These are phyloP conservation scores for Wakefieldia striispora DNA, from an alignment of 768 basidiomycete species.

Conservation along the genomic window DNA sequence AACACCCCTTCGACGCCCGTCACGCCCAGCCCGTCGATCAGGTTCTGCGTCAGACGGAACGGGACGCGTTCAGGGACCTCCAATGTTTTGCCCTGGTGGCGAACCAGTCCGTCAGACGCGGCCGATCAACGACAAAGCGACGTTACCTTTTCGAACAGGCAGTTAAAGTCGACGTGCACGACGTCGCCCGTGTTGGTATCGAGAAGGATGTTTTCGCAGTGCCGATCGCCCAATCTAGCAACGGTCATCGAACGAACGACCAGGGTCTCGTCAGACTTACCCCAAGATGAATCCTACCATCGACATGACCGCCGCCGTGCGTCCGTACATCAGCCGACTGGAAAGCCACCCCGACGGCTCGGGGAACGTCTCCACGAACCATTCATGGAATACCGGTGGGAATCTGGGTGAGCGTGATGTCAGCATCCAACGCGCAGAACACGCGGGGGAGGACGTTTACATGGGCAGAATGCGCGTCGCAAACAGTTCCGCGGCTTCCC, in stretches of 20 bases:
- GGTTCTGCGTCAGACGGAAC: conserved; percentile 90
- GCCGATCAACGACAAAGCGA: too few relatives aligned
- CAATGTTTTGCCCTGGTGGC: conserved; percentile 65
- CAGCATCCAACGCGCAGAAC: not conserved
- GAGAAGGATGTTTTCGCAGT: conserved; percentile 94
- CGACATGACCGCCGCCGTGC: conserved; percentile 95
- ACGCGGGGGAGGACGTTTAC: conserved; percentile 38
- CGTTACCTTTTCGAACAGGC: conserved; percentile 88
- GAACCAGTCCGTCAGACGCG: too few relatives aligned
- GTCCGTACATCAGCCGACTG: conserved; percentile 79
- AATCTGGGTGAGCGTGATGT: conserved; percentile 42
- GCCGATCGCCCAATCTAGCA: conserved; percentile 90
- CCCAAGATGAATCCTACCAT: conserved; percentile 98
- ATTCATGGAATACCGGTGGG: conserved; percentile 90
- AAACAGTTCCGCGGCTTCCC: conserved; percentile 53
- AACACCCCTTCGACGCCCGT: conserved; percentile 94
- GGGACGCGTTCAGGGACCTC: conserved; percentile 91
- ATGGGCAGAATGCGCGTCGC: conserved; percentile 49
- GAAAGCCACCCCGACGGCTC: conserved; percentile 95
- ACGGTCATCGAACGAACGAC: not conserved
- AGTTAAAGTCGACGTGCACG: conserved; percentile 97
- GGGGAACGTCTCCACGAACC: conserved; percentile 96
- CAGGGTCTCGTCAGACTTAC: conserved; percentile 36
- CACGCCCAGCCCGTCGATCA: conserved; percentile 89
- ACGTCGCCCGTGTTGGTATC: conserved; percentile 86